These are phyloP conservation scores for Yarrowia keelungensis DNA, from an alignment of 805 yeast genomes.

Conservation along the genomic window DNA sequence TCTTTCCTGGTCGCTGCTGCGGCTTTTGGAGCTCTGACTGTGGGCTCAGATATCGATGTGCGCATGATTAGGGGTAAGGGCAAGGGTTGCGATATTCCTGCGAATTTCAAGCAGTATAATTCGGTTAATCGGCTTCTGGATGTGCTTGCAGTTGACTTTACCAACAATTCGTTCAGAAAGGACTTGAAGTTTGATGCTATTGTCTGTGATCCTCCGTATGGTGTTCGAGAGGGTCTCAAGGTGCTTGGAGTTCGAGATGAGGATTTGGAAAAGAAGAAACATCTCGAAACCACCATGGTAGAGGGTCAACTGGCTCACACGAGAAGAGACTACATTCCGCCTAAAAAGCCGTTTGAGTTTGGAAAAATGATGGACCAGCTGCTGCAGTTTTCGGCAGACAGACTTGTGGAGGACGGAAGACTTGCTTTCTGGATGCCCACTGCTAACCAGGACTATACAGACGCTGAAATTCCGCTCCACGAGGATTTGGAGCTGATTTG, in stretches of 20 bases:
- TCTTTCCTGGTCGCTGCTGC: slow-evolving; percentile 90
- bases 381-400: slow-evolving; percentile 70
- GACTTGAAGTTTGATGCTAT: slow-evolving; percentile 75
- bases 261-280: slow-evolving; percentile 65
- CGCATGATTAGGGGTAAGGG: slow-evolving; percentile 76
- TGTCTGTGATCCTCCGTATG: slow-evolving; percentile 97
- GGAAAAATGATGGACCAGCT: slow-evolving; percentile 80
- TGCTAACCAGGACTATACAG: slow-evolving; percentile 78
- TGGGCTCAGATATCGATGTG: slow-evolving; percentile 93
- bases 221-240: slow-evolving; percentile 93
- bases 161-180: slow-evolving; percentile 79
- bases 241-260: slow-evolving; percentile 84
- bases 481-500: slow-evolving; percentile 70
- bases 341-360: slow-evolving; percentile 88
- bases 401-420: slow-evolving; percentile 78
- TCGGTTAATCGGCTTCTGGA: slow-evolving; percentile 68
- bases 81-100: slow-evolving; percentile 57
- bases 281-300: slow-evolving; percentile 56
- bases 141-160: slow-evolving; percentile 90
- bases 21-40: slow-evolving; percentile 75
- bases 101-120: slow-evolving; percentile 79
- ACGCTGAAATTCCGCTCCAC: slow-evolving; percentile 79
- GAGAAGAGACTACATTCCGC: slow-evolving; percentile 84
- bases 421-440: slow-evolving; percentile 98
- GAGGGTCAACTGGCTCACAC: slow-evolving; percentile 80